Conservation (phyloP, 2,329 filamentous ascomycete genomes). For the Emmonsiellopsis sp. region DNA sequence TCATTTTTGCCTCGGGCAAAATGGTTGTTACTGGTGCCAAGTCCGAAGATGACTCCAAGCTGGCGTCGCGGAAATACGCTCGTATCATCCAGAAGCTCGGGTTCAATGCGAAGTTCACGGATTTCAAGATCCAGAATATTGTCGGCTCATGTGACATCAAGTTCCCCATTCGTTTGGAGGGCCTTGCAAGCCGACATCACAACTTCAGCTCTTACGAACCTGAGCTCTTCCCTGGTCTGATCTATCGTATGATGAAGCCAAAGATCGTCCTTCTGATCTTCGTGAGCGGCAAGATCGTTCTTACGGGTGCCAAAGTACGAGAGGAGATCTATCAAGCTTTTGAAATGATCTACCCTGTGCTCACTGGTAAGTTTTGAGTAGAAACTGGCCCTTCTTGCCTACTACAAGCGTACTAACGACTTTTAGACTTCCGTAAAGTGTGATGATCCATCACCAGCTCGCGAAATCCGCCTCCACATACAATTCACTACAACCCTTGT, state of each 20-base stretch:
- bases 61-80: slow-evolving; percentile 93
- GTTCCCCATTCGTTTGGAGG: slow-evolving; percentile 95
- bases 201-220: slow-evolving; percentile 99
- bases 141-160: slow-evolving; percentile 99
- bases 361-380: slow-evolving; percentile 56
- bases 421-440: slow-evolving; percentile 53
- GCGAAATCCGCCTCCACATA: slow-evolving; percentile 3
- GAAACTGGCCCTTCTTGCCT: slow-evolving; percentile 3
- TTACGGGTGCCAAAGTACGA: slow-evolving; percentile 93
- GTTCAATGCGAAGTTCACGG: slow-evolving; percentile 98
- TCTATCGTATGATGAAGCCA: slow-evolving; percentile 99
- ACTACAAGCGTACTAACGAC: slow-evolving; percentile 12
- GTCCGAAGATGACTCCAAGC: slow-evolving; percentile 94
- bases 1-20: slow-evolving; percentile 98
- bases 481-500: slow-evolving; percentile 13
- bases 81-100: slow-evolving; percentile 99
- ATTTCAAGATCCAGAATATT: slow-evolving; percentile 99
- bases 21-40: slow-evolving; percentile 99
- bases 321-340: slow-evolving; percentile 98
- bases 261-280: slow-evolving; percentile 98
- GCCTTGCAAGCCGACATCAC: slow-evolving; percentile 92
- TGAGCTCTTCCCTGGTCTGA: slow-evolving; percentile 95
- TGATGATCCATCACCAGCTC: slow-evolving; percentile 22
- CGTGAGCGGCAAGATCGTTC: slow-evolving; percentile 94
- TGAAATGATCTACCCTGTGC: slow-evolving; percentile 93